Percentiles rank a stretch among this genome's conserved stretches.
These are phyloP conservation scores for Aspergillus tubingensis DNA, from an alignment of 2,329 filamentous ascomycete species.

Conservation along the genomic window DNA sequence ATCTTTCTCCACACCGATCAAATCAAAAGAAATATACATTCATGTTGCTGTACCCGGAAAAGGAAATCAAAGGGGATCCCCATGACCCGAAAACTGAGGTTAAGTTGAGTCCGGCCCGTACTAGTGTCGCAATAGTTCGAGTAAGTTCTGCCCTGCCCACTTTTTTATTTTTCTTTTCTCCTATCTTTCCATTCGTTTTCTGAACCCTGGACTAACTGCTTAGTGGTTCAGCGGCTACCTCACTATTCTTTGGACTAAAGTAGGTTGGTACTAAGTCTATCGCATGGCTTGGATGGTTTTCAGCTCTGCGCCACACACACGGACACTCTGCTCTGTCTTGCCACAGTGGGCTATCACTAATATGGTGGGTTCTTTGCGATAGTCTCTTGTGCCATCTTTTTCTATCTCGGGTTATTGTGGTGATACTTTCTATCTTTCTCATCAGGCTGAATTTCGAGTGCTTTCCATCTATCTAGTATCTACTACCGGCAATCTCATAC, in stretches of 20 bases:
- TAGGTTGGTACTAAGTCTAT: too few species aligned
- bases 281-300: too few species aligned
- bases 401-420: not conserved
- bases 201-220: not conserved
- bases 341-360: not conserved
- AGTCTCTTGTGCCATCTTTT: not conserved
- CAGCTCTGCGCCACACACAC: not conserved
- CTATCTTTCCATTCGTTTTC: not conserved
- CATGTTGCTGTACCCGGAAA: not conserved
- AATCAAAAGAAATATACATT: not conserved
- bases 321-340: not conserved
- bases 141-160: not conserved
- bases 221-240: too few species aligned
- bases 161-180: not conserved
- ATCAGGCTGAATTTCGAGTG: too few species aligned
- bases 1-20: not conserved
- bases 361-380: not conserved
- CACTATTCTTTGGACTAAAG: too few species aligned
- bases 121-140: slow-evolving; percentile 7
- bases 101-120: not conserved
- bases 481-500: too few species aligned
- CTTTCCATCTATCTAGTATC: too few species aligned
- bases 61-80: not conserved
- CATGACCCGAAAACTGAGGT: not conserved
- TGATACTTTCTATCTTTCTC: too few species aligned